These are phyloP conservation scores for Penicillium longicatenatum DNA, from an alignment of 495 filamentous ascomycete genomes.

Conservation along the genomic window DNA sequence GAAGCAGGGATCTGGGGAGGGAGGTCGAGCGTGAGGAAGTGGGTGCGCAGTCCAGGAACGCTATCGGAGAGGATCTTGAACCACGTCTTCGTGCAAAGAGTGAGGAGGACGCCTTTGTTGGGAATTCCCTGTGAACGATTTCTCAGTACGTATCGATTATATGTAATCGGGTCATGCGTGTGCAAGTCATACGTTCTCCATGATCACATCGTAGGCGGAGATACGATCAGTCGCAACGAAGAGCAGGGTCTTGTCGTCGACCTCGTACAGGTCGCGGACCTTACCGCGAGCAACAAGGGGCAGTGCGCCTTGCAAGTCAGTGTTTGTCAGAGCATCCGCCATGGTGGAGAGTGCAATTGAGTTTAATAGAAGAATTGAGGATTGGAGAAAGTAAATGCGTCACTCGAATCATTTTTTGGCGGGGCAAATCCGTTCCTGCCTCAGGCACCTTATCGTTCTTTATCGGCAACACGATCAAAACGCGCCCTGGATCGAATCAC, in stretches of 20 bases:
- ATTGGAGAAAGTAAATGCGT: slow-evolving; percentile 20
- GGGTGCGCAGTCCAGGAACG: slow-evolving; percentile 70
- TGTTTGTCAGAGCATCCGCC: slow-evolving; percentile 50
- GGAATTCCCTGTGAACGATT: slow-evolving; percentile 66
- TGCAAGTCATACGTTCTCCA: slow-evolving; percentile 65
- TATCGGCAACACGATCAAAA: slow-evolving; percentile 15
- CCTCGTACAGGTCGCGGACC: slow-evolving; percentile 78
- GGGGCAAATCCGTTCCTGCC: slow-evolving; percentile 24
- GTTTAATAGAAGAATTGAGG: slow-evolving; percentile 13
- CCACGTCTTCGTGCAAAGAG: slow-evolving; percentile 82
- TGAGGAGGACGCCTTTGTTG: slow-evolving; percentile 81
- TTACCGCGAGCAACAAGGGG: slow-evolving; percentile 68
- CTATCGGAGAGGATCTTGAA: slow-evolving; percentile 68
- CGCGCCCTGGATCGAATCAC: slow-evolving; percentile 14
- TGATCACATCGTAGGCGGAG: slow-evolving; percentile 91
- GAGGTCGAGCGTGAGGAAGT: slow-evolving; percentile 71
- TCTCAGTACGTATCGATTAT: slow-evolving; percentile 5
- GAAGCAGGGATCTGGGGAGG: slow-evolving; percentile 55
- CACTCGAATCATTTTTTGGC: slow-evolving; percentile 23
- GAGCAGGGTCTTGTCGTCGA: slow-evolving; percentile 75
- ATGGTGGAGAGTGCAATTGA: slow-evolving; percentile 28
- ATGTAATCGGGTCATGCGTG: background rate
- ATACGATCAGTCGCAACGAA: slow-evolving; percentile 92
- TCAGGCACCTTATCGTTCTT: slow-evolving; percentile 26
- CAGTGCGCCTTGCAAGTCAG: slow-evolving; percentile 56